These are phyloP conservation scores for Thelonectria rubi DNA, from an alignment of 2,329 filamentous ascomycete species.

Conservation along the genomic window DNA sequence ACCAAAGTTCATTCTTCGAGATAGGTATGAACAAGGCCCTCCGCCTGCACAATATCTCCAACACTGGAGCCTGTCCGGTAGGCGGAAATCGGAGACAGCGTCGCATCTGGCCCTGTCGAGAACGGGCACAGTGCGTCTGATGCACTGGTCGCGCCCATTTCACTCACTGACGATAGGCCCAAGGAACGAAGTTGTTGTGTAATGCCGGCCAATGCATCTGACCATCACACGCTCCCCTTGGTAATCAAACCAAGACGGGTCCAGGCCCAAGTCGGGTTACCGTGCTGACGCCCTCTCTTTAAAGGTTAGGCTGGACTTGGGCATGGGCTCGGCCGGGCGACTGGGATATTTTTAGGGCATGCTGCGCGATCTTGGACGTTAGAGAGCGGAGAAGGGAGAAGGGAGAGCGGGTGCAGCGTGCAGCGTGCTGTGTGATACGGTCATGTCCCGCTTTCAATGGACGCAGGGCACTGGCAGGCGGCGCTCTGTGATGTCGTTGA, in stretches of 20 bases:
- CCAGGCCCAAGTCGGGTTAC: constrained; percentile 12
- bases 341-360: constrained; percentile 26
- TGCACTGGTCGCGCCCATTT: no score
- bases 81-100: no score
- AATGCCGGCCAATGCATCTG: constrained; percentile 5
- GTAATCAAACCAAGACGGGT: constrained; percentile 22
- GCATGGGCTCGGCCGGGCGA: constrained; percentile 9
- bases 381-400: neutral
- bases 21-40: no score
- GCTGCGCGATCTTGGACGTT: neutral
- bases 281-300: constrained; percentile 17
- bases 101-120: no score
- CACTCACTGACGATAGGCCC: neutral
- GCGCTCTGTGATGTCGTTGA: neutral
- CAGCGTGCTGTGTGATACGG: neutral
- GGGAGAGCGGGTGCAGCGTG: neutral
- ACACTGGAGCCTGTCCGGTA: no score
- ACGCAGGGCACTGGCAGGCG: neutral
- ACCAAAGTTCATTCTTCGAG: no score
- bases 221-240: constrained; percentile 19
- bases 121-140: no score
- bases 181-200: neutral
- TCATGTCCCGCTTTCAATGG: neutral
- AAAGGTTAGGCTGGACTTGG: neutral
- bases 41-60: no score